These are phyloP conservation scores for Syzygium aromaticum DNA, from an alignment of 345 rosid species.

Conservation along the genomic window DNA sequence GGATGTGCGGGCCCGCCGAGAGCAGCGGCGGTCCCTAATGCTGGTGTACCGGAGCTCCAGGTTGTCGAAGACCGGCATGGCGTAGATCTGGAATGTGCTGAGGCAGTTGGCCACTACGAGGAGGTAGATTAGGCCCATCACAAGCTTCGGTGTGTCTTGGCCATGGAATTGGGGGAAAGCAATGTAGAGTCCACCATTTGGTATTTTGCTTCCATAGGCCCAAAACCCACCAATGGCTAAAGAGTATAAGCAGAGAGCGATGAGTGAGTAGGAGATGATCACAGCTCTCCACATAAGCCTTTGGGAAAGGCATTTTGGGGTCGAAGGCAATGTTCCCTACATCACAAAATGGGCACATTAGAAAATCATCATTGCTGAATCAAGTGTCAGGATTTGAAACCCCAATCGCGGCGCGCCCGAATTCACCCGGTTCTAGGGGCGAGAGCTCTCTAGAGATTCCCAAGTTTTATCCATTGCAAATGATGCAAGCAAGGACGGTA, in stretches of 20 bases:
- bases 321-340: conserved; percentile 38
- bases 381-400: background rate
- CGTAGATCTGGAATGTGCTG: conserved; percentile 41
- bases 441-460: background rate
- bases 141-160: conserved; percentile 10
- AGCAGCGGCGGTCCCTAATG: conserved; percentile 15
- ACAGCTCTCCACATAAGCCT: conserved; percentile 38
- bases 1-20: conserved; percentile 15
- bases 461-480: background rate
- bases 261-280: conserved; percentile 13
- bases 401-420: accelerated
- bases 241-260: conserved; percentile 24
- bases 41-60: conserved; percentile 17
- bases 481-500: background rate
- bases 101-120: conserved; percentile 21
- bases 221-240: conserved; percentile 32
- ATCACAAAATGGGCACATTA: background rate
- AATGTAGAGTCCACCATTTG: conserved; percentile 25
- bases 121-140: conserved; percentile 14
- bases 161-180: conserved; percentile 18
- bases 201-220: conserved; percentile 27
- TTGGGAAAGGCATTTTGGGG: conserved; percentile 17
- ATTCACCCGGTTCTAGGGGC: background rate
- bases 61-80: conserved; percentile 51
- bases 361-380: background rate